Evolutionary conservation across 495 filamentous ascomycete genomes (phyloP).

Genomic region (Sporormia fimetaria): DNA sequence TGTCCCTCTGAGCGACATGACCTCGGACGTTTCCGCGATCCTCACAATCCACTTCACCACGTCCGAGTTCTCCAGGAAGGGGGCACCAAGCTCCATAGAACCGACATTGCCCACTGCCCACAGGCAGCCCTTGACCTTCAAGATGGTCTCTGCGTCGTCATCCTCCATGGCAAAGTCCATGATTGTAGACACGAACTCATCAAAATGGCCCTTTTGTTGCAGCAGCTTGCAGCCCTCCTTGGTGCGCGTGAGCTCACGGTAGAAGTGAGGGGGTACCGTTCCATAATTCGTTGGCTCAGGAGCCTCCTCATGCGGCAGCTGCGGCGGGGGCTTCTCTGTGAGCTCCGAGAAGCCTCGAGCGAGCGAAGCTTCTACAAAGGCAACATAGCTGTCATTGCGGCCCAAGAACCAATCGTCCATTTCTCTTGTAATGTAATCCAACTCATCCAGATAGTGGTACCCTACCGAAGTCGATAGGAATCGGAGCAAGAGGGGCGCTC

Average conservation of each 20-base stretch:
- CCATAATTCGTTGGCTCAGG: slow-evolving; percentile 51
- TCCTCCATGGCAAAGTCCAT: slow-evolving; percentile 69
- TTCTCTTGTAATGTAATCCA: slow-evolving; percentile 96
- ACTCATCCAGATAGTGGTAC: slow-evolving; percentile 91
- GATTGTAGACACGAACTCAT: slow-evolving; percentile 81
- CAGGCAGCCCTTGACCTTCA: slow-evolving; percentile 92
- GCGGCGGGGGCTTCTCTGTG: slow-evolving; percentile 39
- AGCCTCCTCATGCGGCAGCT: slow-evolving; percentile 38
- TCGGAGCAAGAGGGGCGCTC: slow-evolving; percentile 80
- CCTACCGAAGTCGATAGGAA: slow-evolving; percentile 93
- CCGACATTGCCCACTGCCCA: slow-evolving; percentile 98
- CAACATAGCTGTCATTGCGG: slow-evolving; percentile 87
- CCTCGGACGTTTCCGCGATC: slow-evolving; percentile 76
- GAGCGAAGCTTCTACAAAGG: slow-evolving; percentile 90
- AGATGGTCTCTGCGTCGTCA: slow-evolving; percentile 74
- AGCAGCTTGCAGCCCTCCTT: slow-evolving; percentile 83
- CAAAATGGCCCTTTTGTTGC: slow-evolving; percentile 87
- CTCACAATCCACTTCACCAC: slow-evolving; percentile 73
- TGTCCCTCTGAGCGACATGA: slow-evolving; percentile 85
- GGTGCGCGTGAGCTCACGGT: slow-evolving; percentile 86
- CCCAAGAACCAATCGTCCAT: slow-evolving; percentile 99
- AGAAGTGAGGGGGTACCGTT: slow-evolving; percentile 87
- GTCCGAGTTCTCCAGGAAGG: slow-evolving; percentile 78
- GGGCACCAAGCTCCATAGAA: slow-evolving; percentile 92
- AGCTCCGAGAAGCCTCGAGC: slow-evolving; percentile 67